Evolutionary conservation across 2,329 filamentous ascomycete species (phyloP).

Genomic region (Paecilomyces formosus): DNA sequence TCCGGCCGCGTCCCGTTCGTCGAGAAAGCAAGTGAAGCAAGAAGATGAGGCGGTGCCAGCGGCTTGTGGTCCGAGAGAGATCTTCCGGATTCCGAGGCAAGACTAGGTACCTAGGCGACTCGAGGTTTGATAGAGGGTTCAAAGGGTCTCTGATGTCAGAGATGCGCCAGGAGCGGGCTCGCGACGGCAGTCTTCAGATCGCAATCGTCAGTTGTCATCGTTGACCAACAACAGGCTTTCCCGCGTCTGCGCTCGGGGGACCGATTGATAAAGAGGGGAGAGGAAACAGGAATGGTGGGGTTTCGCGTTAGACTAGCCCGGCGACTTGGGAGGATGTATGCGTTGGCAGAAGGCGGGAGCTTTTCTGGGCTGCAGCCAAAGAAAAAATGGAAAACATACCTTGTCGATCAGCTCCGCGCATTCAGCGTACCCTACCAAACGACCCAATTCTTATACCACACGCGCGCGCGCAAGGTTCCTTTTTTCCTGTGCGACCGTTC

Average conservation of each 20-base stretch:
- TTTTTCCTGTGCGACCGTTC: neutral
- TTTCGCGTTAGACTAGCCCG: conserved; percentile 20
- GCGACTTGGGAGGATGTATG: conserved; percentile 27
- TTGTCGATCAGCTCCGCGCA: conserved; percentile 21
- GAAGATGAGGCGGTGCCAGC: conserved; percentile 21
- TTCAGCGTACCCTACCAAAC: conserved; percentile 15
- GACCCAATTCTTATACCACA: conserved; percentile 9
- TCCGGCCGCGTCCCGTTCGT: conserved; percentile 16
- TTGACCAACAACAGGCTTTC: conserved; percentile 1
- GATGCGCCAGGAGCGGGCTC: conserved; percentile 12
- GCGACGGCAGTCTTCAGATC: conserved; percentile 17
- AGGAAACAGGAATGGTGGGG: conserved; percentile 12
- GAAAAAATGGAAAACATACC: conserved; percentile 22
- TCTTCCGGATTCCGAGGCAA: conserved; percentile 5
- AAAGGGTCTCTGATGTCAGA: conserved; percentile 17
- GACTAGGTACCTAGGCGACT: neutral
- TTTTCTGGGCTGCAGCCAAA: conserved; percentile 19
- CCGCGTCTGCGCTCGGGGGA: conserved; percentile 1
- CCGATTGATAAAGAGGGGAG: conserved; percentile 13
- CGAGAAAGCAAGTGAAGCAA: conserved; percentile 3
- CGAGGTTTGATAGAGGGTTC: conserved; percentile 2
- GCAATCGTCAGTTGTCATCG: conserved; percentile 4
- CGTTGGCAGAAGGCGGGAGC: conserved; percentile 29
- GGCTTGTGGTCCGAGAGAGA: conserved; percentile 11
- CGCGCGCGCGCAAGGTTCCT: conserved; percentile 6